Base-by-base conservation (phyloP, 2,329 filamentous ascomycete genomes). In the Colletotrichum spaethianum region DNA sequence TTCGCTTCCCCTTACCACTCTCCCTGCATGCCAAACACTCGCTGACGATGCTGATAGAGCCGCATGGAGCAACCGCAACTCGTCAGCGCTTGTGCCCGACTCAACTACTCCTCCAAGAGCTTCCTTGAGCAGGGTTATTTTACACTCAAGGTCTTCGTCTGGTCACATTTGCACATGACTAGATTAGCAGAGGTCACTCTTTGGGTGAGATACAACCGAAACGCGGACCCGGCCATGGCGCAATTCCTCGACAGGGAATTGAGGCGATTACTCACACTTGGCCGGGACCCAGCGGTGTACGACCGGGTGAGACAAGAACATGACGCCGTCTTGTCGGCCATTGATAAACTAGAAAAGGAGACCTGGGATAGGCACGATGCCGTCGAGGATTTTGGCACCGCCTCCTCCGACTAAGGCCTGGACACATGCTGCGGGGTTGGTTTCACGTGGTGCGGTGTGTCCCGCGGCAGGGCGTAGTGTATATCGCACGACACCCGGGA, bases 331-430 rank as follows among this genome's bases (percentile, higher is more conserved):
- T 6, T 48, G 18, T 2, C 12, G 2, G 31, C 36, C 50, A 88
- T 95, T 2, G 85, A 88, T 76, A 75, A 75, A 46, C 81, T 98
- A 56, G 95, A 98, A 84, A 85, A 85, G 77, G 85, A 87, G 70
- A 94, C 92, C 40, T 97, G 95, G 94, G 88, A 95, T 81, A 85
- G 90, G 69, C 81, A 84, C 44, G 92, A 89, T 79, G 93, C 93
- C 1, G 88, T 93, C 36, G 94, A 96, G 79, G 92, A 94, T 79
- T 79, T 91, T 70, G 91, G 91, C 1, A 83, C 80, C 71, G 81
- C 84, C 36, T 23, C 50, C 7, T 3, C 28, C 11, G 5, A 4
- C 23, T 36, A 36, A 50, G 20, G 26, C 20, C 23, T 9, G 12
- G 8, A 14, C 42, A n/a, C 16, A 23, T 36, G 40, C 18, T 1